phyloP scores from a whole-genome alignment of 2,329 filamentous ascomycete genomes.

The Cryphonectria japonica region DNA sequence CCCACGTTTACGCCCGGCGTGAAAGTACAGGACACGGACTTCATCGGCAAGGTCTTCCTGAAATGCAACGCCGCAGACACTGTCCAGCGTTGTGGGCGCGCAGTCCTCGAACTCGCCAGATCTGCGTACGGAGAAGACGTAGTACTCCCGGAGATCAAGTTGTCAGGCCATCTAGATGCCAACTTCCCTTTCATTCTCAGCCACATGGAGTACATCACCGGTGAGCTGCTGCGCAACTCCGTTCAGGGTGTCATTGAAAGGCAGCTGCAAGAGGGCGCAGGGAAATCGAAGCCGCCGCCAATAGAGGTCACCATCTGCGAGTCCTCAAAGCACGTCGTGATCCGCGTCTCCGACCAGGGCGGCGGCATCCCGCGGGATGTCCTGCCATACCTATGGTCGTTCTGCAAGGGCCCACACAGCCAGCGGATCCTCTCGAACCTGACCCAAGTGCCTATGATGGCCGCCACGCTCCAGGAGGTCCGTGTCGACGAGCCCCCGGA shows the following conservation, averaged over 20 bases:
- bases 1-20: slow-evolving; percentile 82
- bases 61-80: slow-evolving; percentile 91
- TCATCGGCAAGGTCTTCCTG: slow-evolving; percentile 93
- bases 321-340: slow-evolving; percentile 91
- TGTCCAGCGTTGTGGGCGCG: slow-evolving; percentile 77
- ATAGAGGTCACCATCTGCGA: slow-evolving; percentile 96
- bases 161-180: slow-evolving; percentile 84
- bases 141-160: slow-evolving; percentile 76
- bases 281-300: slow-evolving; percentile 64
- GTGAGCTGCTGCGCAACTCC: slow-evolving; percentile 91
- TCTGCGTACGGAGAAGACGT: slow-evolving; percentile 74
- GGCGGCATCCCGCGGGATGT: slow-evolving; percentile 87
- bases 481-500: slow-evolving; percentile 47
- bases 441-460: slow-evolving; percentile 83
- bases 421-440: slow-evolving; percentile 82
- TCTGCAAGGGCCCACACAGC: slow-evolving; percentile 87
- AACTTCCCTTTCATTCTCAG: slow-evolving; percentile 96
- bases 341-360: slow-evolving; percentile 92
- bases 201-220: slow-evolving; percentile 96
- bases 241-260: slow-evolving; percentile 89
- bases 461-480: slow-evolving; percentile 90
- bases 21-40: slow-evolving; percentile 74
- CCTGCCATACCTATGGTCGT: slow-evolving; percentile 92
- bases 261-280: slow-evolving; percentile 47
- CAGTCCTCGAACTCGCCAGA: slow-evolving; percentile 74